These are phyloP conservation scores for Pyrenochaeta sp. DNA, from an alignment of 2,329 filamentous ascomycete genomes.

Conservation along the genomic window DNA sequence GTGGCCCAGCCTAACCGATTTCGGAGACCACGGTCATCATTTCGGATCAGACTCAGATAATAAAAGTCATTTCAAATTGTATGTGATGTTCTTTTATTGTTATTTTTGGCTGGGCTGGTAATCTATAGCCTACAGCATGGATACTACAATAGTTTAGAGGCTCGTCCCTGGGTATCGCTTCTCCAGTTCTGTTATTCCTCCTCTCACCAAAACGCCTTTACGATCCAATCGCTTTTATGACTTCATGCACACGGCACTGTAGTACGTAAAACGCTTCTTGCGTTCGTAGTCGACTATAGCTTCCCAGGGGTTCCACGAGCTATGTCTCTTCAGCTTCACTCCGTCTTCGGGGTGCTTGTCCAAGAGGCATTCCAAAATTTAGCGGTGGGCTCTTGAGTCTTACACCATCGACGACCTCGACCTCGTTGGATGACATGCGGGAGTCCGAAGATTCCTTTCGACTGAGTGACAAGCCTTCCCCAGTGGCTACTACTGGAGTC, in stretches of 20 bases:
- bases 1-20: background rate
- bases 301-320: background rate
- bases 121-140: conserved; percentile 26
- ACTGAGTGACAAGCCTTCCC: conserved; percentile 22
- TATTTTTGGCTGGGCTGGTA: conserved; percentile 22
- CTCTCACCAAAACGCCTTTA: conserved; percentile 1
- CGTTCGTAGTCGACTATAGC: background rate
- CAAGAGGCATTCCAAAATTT: conserved; percentile 48
- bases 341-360: conserved; percentile 25
- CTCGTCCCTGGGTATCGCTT: conserved; percentile 19
- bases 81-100: conserved; percentile 4
- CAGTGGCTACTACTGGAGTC: background rate
- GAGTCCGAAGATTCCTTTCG: conserved; percentile 33
- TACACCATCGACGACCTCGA: conserved; percentile 43
- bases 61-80: background rate
- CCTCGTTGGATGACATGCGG: conserved; percentile 22
- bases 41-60: background rate
- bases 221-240: background rate
- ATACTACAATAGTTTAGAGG: conserved; percentile 11
- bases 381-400: conserved; percentile 45
- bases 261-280: background rate
- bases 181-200: conserved; percentile 2
- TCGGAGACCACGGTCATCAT: background rate
- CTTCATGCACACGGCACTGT: background rate
- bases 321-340: background rate